phyloP scores from a whole-genome alignment of 495 filamentous ascomycete genomes.

The Neurospora sp. region DNA sequence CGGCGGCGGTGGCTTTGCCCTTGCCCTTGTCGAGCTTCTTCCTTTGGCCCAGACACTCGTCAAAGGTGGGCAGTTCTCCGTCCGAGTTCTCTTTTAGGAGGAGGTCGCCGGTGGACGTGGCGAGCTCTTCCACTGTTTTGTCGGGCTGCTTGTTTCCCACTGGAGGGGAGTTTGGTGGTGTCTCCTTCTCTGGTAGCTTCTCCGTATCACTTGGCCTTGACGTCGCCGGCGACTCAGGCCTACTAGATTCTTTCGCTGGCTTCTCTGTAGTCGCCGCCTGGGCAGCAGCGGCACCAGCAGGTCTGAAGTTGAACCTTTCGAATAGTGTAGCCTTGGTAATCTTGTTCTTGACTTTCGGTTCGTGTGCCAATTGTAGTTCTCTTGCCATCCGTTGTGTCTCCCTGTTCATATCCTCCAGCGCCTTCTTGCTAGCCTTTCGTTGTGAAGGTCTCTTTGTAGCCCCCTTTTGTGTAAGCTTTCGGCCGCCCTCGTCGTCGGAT shows the following conservation, averaged over 20 bases:
- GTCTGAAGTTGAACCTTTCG: slow-evolving; percentile 66
- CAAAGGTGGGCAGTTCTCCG: slow-evolving; percentile 24
- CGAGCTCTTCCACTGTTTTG: neutral
- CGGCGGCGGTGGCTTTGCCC: slow-evolving; percentile 32
- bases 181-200: slow-evolving; percentile 14
- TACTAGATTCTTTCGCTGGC: slow-evolving; percentile 34
- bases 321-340: slow-evolving; percentile 78
- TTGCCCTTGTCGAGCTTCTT: slow-evolving; percentile 44
- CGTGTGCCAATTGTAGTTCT: slow-evolving; percentile 84
- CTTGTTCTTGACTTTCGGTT: slow-evolving; percentile 85
- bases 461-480: slow-evolving; percentile 49
- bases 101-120: neutral
- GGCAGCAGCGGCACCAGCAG: slow-evolving; percentile 22
- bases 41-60: slow-evolving; percentile 14
- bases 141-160: slow-evolving; percentile 13
- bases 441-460: slow-evolving; percentile 43
- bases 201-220: neutral
- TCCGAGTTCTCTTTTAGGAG: slow-evolving; percentile 13
- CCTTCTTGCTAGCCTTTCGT: slow-evolving; percentile 90
- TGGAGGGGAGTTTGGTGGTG: slow-evolving; percentile 45
- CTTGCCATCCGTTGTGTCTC: slow-evolving; percentile 88
- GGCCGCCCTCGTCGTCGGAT: slow-evolving; percentile 45
- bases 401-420: slow-evolving; percentile 84
- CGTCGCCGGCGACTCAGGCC: slow-evolving; percentile 24
- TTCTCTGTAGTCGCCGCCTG: neutral